Percentiles rank a stretch among this genome's conserved stretches.
These are phyloP conservation scores for Moniliella sp. DNA, from an alignment of 1,284 basidiomycete species.

Conservation along the genomic window DNA sequence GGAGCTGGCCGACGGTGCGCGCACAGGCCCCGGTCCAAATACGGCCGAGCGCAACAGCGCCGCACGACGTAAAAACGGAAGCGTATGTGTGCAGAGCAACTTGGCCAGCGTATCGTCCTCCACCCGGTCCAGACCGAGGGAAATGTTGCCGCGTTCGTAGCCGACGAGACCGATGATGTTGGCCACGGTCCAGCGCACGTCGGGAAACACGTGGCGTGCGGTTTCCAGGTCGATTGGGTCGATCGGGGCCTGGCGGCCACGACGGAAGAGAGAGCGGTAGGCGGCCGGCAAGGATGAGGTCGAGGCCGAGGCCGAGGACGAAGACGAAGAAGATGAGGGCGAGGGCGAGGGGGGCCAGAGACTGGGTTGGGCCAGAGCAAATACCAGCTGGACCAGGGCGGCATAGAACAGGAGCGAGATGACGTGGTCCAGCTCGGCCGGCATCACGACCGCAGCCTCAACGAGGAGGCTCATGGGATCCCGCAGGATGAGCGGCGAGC, in stretches of 20 bases:
- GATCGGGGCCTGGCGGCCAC: too few relatives aligned
- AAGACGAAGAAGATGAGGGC: too few relatives aligned
- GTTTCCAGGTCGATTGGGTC: constrained; percentile 14
- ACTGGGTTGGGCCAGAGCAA: constrained; percentile 28
- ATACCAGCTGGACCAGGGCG: constrained; percentile 24
- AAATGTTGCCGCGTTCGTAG: constrained; percentile 30
- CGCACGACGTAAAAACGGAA: constrained; percentile 78
- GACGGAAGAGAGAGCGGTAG: too few relatives aligned
- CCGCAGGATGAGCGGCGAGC: constrained; percentile 25
- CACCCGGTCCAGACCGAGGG: constrained; percentile 28
- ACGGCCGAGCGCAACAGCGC: constrained; percentile 64
- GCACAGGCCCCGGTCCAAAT: too few relatives aligned
- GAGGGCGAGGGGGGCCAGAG: constrained; percentile 27
- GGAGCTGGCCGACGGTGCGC: too few relatives aligned
- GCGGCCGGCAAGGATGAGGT: too few relatives aligned
- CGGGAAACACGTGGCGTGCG: constrained; percentile 18
- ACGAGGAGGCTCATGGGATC: constrained; percentile 25
- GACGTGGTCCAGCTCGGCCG: constrained; percentile 19
- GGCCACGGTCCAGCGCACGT: constrained; percentile 27
- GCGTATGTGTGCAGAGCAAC: constrained; percentile 63
- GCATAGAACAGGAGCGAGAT: constrained; percentile 32
- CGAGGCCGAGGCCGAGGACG: too few relatives aligned
- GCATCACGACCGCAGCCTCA: constrained; percentile 23
- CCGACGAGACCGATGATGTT: constrained; percentile 29
- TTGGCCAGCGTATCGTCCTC: constrained; percentile 45